Percentiles rank a stretch among this genome's conserved stretches.
phyloP scores from a whole-genome alignment of 352 stramenopile genomes.

The Phytopythium cucurbitacearum region DNA sequence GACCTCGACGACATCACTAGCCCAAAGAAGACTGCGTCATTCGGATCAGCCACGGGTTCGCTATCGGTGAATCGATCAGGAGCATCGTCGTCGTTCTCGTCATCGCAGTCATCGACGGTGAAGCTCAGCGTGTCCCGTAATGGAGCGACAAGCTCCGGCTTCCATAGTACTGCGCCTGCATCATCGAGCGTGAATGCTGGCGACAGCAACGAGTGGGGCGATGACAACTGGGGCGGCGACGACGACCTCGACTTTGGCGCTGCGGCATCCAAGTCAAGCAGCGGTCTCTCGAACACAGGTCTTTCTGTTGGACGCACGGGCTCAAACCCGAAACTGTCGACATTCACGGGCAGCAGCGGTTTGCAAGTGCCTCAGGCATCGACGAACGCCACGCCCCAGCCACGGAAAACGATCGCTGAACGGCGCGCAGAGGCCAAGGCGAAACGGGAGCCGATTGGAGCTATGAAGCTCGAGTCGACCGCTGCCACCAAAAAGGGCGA shows the following conservation, averaged over 20 bases:
- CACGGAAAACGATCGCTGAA: conserved; percentile 47
- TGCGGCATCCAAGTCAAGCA: conserved; percentile 13
- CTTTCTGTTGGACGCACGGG: background rate
- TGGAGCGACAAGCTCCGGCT: background rate
- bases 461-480: conserved; percentile 55
- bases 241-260: conserved; percentile 36
- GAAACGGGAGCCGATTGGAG: conserved; percentile 42
- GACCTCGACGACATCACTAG: conserved; percentile 49
- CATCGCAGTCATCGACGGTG: conserved; percentile 20
- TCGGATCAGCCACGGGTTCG: conserved; percentile 13
- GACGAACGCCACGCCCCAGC: conserved; percentile 1
- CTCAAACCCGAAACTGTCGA: background rate
- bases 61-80: conserved; percentile 16
- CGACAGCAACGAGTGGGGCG: conserved; percentile 37
- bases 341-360: background rate
- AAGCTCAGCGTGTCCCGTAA: conserved; percentile 49
- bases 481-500: conserved; percentile 43
- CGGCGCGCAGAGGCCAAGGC: conserved; percentile 48
- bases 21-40: conserved; percentile 25
- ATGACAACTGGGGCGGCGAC: conserved; percentile 67
- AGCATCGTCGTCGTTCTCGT: conserved; percentile 31
- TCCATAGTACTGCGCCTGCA: conserved; percentile 5
- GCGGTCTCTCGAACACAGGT: background rate
- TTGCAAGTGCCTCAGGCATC: background rate
- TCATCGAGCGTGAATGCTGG: conserved; percentile 25